Base-by-base conservation (phyloP, 768 basidiomycete species). In the Tricholoma bakamatsutake region DNA sequence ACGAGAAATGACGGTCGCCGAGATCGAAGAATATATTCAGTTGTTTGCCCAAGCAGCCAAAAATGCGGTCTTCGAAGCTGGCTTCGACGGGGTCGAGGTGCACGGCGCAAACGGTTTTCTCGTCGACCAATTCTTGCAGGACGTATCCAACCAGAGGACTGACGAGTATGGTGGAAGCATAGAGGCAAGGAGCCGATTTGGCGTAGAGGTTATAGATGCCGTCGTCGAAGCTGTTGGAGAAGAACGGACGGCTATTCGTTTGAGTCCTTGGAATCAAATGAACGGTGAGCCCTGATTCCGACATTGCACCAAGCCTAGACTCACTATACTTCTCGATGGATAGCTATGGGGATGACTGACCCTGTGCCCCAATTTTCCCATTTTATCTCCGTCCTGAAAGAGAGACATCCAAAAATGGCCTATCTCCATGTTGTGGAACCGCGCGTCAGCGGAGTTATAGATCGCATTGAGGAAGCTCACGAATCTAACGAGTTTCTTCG, bases 131-230 rank as follows among this genome's bases (percentile, higher is more conserved):
- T 87, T 72, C n/a, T 57, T 83, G 9, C 82, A 85, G 61, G 72
- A 78, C 27, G 63, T 72, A n/a, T 72, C 71, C 34, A 88, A 88
- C 66, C 62, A 74, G 4, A 76, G 85, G 13, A 80, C 77, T 6
- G 87, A 89, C 64, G 69, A 76, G 45, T 91, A 85, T 65, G 88
- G 88, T 0, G 88, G 89, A 2, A 78, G 76, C 45, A 68, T 88
- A 28, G 80, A 85, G 64, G 80, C 79, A 54, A 73, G 89, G 5
- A 70, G 75, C 1, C 73, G 80, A 27, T 88, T 90, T 64, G 62
- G 67, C 0, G 68, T 85, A 5, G 81, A 85, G 56, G 71, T 86
- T 37, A 64, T 82, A 6, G 73, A 79, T 34, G 81, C 80, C 1
- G 68, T 87, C 1, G 71, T 69, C 3, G 64, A 73, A 0, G 77